Evolutionary conservation across 2,329 filamentous ascomycete genomes (phyloP), one percentile per base, ranked within the genome.

Genomic region (Purpureocillium lavendulum): DNA sequence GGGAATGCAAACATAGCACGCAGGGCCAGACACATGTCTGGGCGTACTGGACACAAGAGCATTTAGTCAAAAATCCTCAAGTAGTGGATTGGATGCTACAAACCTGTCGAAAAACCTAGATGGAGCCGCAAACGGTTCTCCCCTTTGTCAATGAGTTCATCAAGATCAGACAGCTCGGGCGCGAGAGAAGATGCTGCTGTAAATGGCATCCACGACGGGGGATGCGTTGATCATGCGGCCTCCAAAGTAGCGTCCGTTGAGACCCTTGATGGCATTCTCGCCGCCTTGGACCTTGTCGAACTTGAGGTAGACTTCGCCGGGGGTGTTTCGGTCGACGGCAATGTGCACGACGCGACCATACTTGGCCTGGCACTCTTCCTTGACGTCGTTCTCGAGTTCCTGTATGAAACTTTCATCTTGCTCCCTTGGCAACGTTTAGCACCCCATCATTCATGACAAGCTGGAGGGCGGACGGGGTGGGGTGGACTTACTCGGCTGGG

Each of bases 341-440:
- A 97, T 94, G 78, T 98, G 92, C 62, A 97, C 88, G 56, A 98
- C 90, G 55, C 90, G 86, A 57, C 92, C 92, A 71, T 97, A 98
- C 73, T 92, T 94, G 54, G 80, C 75, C 69, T 94, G 86, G 61
- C 90, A 95, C 71, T 98, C 92, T 56, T 79, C 74, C 64, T 85
- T 84, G 59, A 98, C 86, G 58, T 98, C 92, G 60, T 88, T 82
- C 68, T 96, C 89, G 50, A 98, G 74, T 55, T 96, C 88, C 60
- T 94, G 94, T 58, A 88, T 73, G 90, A 92, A 98, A 50, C 67
- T 66, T 49, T 94, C 87, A 56, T 82, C 86, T 69, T 86, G 80
- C 71, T 94, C 87, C 62, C 87, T 94, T 44, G n/a, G 33, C 8
- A 5, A 8, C 15, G 39, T 52, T 72, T 48, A 71, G 62, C 38